Evolutionary conservation across 768 basidiomycete genomes (phyloP), one percentile per base, ranked within the genome.

Genomic region (Basidioascus undulatus): DNA sequence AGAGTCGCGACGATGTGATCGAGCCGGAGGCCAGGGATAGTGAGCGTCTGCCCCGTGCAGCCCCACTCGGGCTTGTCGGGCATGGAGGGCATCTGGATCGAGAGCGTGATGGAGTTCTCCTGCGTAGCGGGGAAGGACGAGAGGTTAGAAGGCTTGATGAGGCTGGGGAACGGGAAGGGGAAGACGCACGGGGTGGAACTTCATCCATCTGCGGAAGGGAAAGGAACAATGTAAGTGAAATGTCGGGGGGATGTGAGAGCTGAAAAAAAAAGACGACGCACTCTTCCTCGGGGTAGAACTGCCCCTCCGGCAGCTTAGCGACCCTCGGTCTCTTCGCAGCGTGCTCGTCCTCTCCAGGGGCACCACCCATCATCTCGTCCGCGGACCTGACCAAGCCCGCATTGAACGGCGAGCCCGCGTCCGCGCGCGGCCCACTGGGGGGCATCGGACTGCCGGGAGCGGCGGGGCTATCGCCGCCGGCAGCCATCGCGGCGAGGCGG

Each of bases 61-160:
- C 89, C 86, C 81, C 80, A 89, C 58, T 89, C 87, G 0, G 86
- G 76, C 55, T 80, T 84, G 26, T 74, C 70, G 1, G 75, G 61
- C 50, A 86, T 74, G 40, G 62, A 66, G 2, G 89, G 86, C 47
- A 98, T 64, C 54, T 87, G 82, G 3, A 96, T 65, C 26, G 67
- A 65, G 35, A 98, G 66, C 20, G 76, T 74, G 51, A 96, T 81
- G 11, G 89, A 78, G 49, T 87, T 76, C 73, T 76, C n/a, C 30
- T 11, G 10, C 37, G 13, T 12, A 9, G 13, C 19, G 20, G 16
- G 19, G 13, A 9, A 39, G 10, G 11, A 8, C 19, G 18, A 8
- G 9, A 20, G 12, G 11, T 18, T 35, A 12, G 34, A 8, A 12
- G 11, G 11, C 34, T 35, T 12, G 9, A 9, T 20, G 34, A 12